Base-by-base conservation (phyloP, 1,284 basidiomycete genomes). In the Cutaneotrichosporon cavernicola region DNA sequence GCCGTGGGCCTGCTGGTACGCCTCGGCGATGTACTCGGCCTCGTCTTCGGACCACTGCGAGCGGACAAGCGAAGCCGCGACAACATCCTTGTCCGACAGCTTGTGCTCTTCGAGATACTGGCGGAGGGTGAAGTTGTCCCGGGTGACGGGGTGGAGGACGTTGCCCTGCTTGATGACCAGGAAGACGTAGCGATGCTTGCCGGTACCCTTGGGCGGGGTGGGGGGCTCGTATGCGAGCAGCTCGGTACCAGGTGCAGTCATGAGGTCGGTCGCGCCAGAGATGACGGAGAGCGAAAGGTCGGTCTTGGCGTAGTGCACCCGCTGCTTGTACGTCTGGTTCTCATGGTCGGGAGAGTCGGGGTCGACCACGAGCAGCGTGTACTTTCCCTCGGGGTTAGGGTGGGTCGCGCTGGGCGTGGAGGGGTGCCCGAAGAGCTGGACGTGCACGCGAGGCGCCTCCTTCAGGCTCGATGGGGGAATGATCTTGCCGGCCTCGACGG, bases 311-410 rank as follows among this genome's bases (percentile, higher is more conserved):
- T 91, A 96, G 79, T 97, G 93, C 34, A 95, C 81, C 74, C 87
- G 92, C 4, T 89, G 86, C 55, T 85, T 85, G 81, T 86, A 97
- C 0, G 86, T 81, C 66, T 85, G 82, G 43, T 82, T 86, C 32
- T 83, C 83, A 66, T 87, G 85, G 71, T 91, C 84, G 10, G 94
- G 95, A 18, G 90, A 86, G 80, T 98, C 95, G 61, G 90, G 88
- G 78, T 98, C 94, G 56, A 97, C 82, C 77, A 97, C 86, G 36
- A 96, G 80, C 65, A 98, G 81, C 0, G 95, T 97, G 79, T 97
- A 97, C 56, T 89, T 86, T 16, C 86, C 85, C 60, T 96, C 91
- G 46, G 62, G 59, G 56, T 59, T 63, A 5, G 71, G 55, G 7
- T 22, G 31, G n/a, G 69, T 77, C 91, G 90, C 83, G 2, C 18